Conservation (phyloP, 2,329 filamentous ascomycete genomes). For the Colletotrichum australisinense region DNA sequence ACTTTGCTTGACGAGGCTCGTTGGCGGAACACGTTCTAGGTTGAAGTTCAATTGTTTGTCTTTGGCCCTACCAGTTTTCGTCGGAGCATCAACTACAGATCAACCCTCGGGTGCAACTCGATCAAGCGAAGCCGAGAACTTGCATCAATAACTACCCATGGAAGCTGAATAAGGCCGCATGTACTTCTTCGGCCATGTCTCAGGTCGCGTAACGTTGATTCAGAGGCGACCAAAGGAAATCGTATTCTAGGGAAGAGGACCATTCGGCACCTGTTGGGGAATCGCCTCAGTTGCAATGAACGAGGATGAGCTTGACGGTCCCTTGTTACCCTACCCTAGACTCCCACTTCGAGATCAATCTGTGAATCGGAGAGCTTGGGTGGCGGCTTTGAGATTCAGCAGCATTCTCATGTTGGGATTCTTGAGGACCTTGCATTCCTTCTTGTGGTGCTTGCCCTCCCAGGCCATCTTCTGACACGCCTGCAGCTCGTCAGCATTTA, state of each 20-base stretch:
- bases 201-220: neutral
- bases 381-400: neutral
- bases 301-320: neutral
- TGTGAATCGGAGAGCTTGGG: neutral
- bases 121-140: neutral
- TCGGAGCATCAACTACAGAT: too few relatives aligned
- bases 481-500: neutral
- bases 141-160: neutral
- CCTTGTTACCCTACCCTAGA: neutral
- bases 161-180: neutral
- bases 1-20: too few relatives aligned
- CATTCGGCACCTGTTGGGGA: neutral
- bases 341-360: neutral
- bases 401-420: neutral
- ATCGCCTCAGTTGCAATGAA: neutral
- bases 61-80: neutral
- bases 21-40: neutral
- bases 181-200: neutral
- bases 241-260: neutral
- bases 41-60: neutral
- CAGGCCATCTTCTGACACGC: neutral
- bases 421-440: neutral
- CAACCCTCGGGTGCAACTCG: neutral
- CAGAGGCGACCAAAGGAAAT: neutral
- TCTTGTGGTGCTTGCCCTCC: neutral